These are phyloP conservation scores for Leucocoprinus birnbaumii DNA, from an alignment of 768 basidiomycete species.

Conservation along the genomic window DNA sequence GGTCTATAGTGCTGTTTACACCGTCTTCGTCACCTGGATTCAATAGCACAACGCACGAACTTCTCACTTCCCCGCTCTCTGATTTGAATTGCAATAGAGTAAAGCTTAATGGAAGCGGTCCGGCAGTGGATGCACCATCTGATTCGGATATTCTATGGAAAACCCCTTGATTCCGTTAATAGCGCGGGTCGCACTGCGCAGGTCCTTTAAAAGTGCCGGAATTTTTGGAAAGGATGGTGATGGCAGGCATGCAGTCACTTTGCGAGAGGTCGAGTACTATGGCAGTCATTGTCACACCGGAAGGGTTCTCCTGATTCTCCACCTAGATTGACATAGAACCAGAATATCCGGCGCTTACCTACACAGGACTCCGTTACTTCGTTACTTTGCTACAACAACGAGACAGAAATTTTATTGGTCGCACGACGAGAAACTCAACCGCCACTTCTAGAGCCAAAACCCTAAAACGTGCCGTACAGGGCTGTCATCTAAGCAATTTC, in stretches of 20 bases:
- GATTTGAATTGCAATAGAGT: neutral
- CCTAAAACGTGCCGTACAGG: conserved; percentile 18
- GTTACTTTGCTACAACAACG: too few relatives aligned
- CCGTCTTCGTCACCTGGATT: neutral
- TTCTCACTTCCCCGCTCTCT: neutral
- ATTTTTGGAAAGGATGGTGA: neutral
- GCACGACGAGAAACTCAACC: neutral
- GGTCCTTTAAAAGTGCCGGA: neutral
- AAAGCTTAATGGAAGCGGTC: neutral
- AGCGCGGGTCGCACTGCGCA: neutral
- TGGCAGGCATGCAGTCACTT: neutral
- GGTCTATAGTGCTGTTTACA: neutral
- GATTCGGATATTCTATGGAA: conserved; percentile 1
- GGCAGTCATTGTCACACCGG: neutral
- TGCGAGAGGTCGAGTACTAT: neutral
- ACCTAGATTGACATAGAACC: neutral
- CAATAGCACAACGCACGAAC: neutral
- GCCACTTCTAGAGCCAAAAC: conserved; percentile 8
- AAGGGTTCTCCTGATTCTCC: neutral
- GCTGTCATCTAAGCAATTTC: neutral
- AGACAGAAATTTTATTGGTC: neutral
- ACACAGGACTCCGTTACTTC: too few relatives aligned
- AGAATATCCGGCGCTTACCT: too few relatives aligned
- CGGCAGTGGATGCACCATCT: neutral
- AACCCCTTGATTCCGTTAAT: neutral